phyloP scores from a whole-genome alignment of 345 rosid species.

The Citrus unshiu region DNA sequence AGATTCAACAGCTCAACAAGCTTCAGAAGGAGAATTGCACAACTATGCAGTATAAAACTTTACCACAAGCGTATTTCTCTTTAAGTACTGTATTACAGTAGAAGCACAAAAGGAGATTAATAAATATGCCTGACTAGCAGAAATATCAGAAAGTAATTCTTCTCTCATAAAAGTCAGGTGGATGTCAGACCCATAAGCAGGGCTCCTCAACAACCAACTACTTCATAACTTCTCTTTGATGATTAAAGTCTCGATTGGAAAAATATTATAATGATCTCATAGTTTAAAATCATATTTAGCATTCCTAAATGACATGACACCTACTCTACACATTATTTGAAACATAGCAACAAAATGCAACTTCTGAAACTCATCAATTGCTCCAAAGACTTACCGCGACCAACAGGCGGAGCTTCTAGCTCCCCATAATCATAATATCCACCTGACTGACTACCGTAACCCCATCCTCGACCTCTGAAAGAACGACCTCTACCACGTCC shows the following conservation, averaged over 20 bases:
- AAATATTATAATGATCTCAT: neutral
- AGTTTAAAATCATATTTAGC: slow-evolving; percentile 1
- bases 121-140: neutral
- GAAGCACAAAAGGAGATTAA: neutral
- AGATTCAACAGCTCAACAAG: neutral
- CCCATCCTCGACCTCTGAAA: slow-evolving; percentile 25
- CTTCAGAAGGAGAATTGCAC: neutral
- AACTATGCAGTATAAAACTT: neutral
- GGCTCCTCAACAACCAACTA: neutral
- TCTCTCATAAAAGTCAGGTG: neutral
- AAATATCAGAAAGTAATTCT: neutral
- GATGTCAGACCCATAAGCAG: neutral
- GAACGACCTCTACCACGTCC: slow-evolving; percentile 32
- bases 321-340: neutral
- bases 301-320: neutral
- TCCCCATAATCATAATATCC: slow-evolving; percentile 30
- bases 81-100: neutral
- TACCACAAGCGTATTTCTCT: neutral
- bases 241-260: neutral
- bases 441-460: slow-evolving; percentile 23
- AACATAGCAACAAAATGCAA: neutral
- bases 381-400: slow-evolving; percentile 27
- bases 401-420: slow-evolving; percentile 16
- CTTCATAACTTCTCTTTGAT: neutral
- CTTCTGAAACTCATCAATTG: neutral